phyloP scores from a whole-genome alignment of 2,329 filamentous ascomycete genomes.

The Beauveria australis region DNA sequence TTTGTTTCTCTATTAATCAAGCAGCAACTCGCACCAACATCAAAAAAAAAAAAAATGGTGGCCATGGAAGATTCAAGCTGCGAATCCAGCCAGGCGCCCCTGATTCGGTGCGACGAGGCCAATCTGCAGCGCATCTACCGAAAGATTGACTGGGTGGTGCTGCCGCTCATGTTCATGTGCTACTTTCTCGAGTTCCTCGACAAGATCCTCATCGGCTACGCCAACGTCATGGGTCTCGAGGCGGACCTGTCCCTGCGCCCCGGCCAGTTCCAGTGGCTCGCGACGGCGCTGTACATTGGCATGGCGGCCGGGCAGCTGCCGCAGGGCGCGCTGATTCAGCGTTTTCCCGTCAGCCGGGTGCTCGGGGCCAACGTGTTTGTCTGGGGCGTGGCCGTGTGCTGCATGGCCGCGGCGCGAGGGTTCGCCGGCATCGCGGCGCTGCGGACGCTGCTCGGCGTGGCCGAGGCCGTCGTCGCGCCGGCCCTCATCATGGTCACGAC shows the following conservation, averaged over 20 bases:
- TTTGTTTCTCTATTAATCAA: no score
- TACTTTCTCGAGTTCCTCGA: conserved; percentile 22
- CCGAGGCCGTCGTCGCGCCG: conserved; percentile 40
- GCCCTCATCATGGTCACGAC: conserved; percentile 42
- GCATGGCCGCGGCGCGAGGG: conserved; percentile 31
- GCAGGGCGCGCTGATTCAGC: conserved; percentile 25
- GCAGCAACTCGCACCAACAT: not conserved
- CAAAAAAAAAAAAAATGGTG: not conserved
- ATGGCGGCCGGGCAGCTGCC: conserved; percentile 22
- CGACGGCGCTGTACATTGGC: conserved; percentile 23
- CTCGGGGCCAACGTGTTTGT: conserved; percentile 24
- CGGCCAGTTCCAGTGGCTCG: conserved; percentile 25
- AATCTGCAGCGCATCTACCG: conserved; percentile 14
- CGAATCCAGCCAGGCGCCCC: not conserved
- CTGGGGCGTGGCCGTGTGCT: conserved; percentile 33
- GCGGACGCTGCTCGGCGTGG: conserved; percentile 36
- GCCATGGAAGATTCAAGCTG: not conserved
- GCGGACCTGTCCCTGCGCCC: conserved; percentile 22
- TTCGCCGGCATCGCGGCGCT: conserved; percentile 34
- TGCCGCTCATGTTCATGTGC: conserved; percentile 21
- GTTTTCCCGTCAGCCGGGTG: conserved; percentile 25
- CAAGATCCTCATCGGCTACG: conserved; percentile 22
- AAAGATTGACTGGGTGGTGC: conserved; percentile 19
- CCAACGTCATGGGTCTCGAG: conserved; percentile 23
- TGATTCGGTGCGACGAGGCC: not conserved